Conservation (phyloP, 106 monocot genomes). For the Gastrodia elata region DNA sequence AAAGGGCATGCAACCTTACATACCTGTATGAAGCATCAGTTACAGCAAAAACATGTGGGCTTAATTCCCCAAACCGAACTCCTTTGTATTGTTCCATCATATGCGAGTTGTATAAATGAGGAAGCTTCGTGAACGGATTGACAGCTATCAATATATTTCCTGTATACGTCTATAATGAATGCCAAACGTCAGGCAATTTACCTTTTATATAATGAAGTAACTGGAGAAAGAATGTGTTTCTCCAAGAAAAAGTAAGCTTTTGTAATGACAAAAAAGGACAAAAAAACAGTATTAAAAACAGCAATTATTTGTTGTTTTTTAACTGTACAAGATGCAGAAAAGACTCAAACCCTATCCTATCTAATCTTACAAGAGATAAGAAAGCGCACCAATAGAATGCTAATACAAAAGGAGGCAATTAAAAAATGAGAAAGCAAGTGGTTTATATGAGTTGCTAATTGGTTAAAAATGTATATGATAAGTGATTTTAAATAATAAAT, state of each 20-base stretch:
- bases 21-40: constrained; percentile 56
- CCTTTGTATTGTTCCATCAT: constrained; percentile 68
- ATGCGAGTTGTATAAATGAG: constrained; percentile 53
- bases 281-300: not conserved
- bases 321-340: not conserved
- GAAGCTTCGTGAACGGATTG: constrained; percentile 53
- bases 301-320: not conserved
- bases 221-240: too few relatives aligned
- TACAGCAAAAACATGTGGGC: constrained; percentile 62
- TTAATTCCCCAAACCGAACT: constrained; percentile 43
- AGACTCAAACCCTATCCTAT: not conserved
- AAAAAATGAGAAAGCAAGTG: not conserved
- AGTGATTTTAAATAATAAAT: not conserved
- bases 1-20: not conserved
- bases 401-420: not conserved
- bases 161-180: constrained; percentile 47
- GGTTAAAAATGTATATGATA: not conserved
- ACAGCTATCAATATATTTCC: constrained; percentile 61
- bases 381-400: not conserved
- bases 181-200: constrained; percentile 18
- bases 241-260: not conserved
- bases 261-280: too few relatives aligned
- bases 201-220: too few relatives aligned
- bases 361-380: not conserved
- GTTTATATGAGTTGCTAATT: not conserved